Conservation (phyloP, 2,329 filamentous ascomycete species). For the Colletotrichum theobromicola region DNA sequence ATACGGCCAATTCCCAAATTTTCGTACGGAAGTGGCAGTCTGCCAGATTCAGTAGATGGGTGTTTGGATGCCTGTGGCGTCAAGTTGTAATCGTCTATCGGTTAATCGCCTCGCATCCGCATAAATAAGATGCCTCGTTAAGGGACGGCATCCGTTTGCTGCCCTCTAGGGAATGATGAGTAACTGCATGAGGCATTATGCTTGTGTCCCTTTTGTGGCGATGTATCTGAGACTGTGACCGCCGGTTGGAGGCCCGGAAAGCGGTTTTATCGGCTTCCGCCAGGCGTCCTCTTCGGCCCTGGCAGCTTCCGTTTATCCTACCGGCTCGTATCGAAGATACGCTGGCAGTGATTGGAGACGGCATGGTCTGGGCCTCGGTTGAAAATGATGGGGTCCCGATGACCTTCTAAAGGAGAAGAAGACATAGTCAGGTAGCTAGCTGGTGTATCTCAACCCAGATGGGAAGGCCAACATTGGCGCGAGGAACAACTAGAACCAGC, state of each 20-base stretch:
- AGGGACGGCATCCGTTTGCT: background rate
- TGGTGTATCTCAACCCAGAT: too few species aligned
- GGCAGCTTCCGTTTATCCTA: background rate
- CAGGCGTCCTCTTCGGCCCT: fast-evolving
- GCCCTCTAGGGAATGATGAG: fast-evolving
- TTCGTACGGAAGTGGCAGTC: background rate
- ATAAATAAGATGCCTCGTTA: background rate
- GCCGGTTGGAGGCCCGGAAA: background rate
- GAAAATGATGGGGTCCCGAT: fast-evolving
- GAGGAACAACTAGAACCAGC: too few species aligned
- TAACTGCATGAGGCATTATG: background rate
- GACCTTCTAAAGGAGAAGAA: too few species aligned
- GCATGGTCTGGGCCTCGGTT: fast-evolving
- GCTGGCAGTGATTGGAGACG: background rate
- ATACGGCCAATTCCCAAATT: background rate
- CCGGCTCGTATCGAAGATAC: background rate
- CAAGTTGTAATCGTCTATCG: background rate
- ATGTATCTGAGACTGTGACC: background rate
- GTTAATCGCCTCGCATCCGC: background rate
- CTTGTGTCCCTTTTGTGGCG: fast-evolving
- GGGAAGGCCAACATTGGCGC: too few species aligned
- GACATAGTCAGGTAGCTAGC: too few species aligned
- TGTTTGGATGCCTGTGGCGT: background rate
- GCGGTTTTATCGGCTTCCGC: background rate
- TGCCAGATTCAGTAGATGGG: background rate